A percentile compares a stretch with the other conserved stretches of the same genome.
phyloP scores from a whole-genome alignment of 139 green algal species.

The Tetraselmis chui region DNA sequence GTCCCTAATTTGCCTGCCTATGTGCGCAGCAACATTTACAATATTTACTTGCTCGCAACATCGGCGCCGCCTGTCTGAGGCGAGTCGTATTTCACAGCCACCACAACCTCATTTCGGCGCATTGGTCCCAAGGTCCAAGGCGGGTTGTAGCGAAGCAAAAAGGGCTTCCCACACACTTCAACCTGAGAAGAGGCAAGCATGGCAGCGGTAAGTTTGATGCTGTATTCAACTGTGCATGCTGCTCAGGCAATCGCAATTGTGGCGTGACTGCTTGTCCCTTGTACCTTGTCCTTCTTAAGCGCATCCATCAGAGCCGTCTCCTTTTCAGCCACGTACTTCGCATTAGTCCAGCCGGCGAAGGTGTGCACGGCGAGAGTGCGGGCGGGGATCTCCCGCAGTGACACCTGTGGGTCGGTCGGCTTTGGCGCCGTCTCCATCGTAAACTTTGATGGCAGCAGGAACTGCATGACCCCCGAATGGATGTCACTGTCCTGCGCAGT shows the following conservation, averaged over 20 bases:
- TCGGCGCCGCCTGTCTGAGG: too few species aligned
- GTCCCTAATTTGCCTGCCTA: too few species aligned
- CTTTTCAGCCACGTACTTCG: neutral
- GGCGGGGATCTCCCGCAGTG: neutral
- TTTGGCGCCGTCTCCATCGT: conserved; percentile 7
- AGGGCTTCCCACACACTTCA: neutral
- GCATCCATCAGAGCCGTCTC: neutral
- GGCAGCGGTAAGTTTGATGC: too few species aligned
- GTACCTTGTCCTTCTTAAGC: neutral
- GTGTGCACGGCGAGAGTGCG: neutral
- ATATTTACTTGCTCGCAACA: too few species aligned
- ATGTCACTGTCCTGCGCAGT: neutral
- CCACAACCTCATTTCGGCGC: conserved; percentile 2
- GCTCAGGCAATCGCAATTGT: too few species aligned
- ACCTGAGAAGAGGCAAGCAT: too few species aligned
- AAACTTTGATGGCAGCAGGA: conserved; percentile 6
- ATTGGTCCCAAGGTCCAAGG: neutral
- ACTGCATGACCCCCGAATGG: conserved; percentile 6
- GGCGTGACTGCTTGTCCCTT: too few species aligned
- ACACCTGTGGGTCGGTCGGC: conserved; percentile 3
- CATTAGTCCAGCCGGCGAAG: neutral
- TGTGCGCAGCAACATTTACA: too few species aligned
- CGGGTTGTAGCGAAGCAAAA: conserved; percentile 2
- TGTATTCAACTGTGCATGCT: too few species aligned
- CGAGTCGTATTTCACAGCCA: neutral